Evolutionary conservation across 768 basidiomycete genomes (phyloP).

Genomic region (Suillus hirtellus): DNA sequence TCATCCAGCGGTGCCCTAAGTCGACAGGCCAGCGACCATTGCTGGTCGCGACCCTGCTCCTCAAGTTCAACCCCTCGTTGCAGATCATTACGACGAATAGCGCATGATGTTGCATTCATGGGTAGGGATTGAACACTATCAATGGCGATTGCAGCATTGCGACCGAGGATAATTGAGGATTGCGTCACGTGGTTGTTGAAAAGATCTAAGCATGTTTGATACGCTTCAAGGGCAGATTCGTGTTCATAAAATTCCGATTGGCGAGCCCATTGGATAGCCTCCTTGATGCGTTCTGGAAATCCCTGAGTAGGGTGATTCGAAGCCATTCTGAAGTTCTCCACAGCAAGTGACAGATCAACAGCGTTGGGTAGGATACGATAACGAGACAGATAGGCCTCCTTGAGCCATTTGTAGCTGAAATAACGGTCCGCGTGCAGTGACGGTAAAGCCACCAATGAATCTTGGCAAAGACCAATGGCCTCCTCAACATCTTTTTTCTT

Average conservation of each 20-base stretch:
- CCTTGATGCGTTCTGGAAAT: not conserved
- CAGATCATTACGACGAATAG: slow-evolving; percentile 15
- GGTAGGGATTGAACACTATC: not conserved
- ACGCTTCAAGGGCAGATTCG: slow-evolving; percentile 11
- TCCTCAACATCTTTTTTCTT: not conserved
- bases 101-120: slow-evolving; percentile 15
- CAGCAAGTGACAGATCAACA: not conserved
- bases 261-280: slow-evolving; percentile 1
- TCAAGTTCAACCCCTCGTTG: slow-evolving; percentile 28
- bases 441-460: not conserved
- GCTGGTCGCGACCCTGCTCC: slow-evolving; percentile 29
- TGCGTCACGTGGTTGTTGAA: slow-evolving; percentile 6
- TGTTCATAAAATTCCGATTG: slow-evolving; percentile 6
- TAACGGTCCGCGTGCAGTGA: not conserved
- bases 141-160: not conserved
- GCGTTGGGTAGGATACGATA: not conserved
- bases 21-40: slow-evolving; percentile 28
- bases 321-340: slow-evolving; percentile 1
- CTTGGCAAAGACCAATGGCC: not conserved
- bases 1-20: slow-evolving; percentile 28
- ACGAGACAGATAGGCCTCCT: slow-evolving; percentile 1
- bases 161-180: not conserved
- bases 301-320: not conserved
- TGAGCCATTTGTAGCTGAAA: not conserved
- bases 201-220: slow-evolving; percentile 2